Conservation (phyloP, 1,139 yeast genomes). For the Protomyces inundatus region DNA sequence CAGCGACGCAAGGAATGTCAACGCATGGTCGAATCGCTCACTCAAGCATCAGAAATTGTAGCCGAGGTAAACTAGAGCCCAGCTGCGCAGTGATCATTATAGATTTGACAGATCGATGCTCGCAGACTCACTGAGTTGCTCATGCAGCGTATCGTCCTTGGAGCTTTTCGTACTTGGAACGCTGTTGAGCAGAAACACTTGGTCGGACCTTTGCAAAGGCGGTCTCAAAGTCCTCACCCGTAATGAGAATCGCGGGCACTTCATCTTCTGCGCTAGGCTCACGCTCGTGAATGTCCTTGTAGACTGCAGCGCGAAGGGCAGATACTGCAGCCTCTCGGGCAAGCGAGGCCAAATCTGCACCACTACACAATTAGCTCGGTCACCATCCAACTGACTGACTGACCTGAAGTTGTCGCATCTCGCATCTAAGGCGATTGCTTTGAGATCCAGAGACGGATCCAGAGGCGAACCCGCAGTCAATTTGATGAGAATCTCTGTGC, state of each 20-base stretch:
- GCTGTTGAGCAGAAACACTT: conserved; percentile 82
- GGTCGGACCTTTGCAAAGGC: conserved; percentile 80
- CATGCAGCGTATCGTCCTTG: conserved; percentile 6
- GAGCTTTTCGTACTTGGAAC: conserved; percentile 60
- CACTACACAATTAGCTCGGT: conserved; percentile 37
- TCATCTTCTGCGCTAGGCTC: conserved; percentile 36
- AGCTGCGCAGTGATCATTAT: background rate
- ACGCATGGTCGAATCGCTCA: conserved; percentile 88
- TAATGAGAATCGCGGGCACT: conserved; percentile 47
- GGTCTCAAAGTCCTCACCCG: conserved; percentile 56
- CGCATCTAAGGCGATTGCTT: conserved; percentile 61
- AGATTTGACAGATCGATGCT: background rate
- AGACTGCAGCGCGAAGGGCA: conserved; percentile 70
- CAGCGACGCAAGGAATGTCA: conserved; percentile 92
- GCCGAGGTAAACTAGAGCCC: conserved; percentile 29
- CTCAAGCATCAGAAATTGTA: conserved; percentile 85
- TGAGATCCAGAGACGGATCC: conserved; percentile 56
- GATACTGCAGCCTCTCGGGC: conserved; percentile 89
- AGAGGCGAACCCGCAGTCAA: conserved; percentile 78
- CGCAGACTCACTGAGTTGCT: background rate
- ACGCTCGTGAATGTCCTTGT: conserved; percentile 43
- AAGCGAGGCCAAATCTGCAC: conserved; percentile 90
- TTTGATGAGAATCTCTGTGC: conserved; percentile 74
- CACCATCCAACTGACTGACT: background rate
- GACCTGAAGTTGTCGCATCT: conserved; percentile 69